A percentile compares a stretch with the other conserved stretches of the same genome.
phyloP scores from a whole-genome alignment of 495 filamentous ascomycete species.

The Cladorrhinum samala region DNA sequence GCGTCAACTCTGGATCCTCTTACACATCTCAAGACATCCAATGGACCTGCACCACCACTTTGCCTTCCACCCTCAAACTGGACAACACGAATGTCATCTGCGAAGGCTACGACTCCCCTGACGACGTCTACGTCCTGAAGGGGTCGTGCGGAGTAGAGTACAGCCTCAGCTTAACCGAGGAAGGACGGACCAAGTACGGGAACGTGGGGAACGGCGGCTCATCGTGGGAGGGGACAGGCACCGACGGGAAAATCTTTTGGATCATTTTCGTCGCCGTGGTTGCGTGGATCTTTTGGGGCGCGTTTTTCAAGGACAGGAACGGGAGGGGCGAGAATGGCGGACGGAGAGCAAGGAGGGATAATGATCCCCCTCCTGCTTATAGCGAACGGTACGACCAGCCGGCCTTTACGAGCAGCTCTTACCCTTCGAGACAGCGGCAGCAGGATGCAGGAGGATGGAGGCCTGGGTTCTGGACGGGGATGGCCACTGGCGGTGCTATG shows the following conservation, averaged over 20 bases:
- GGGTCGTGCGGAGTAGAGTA: constrained; percentile 95
- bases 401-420: not conserved
- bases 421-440: not conserved
- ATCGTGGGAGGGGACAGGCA: constrained; percentile 5
- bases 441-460: constrained; percentile 52
- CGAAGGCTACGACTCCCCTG: constrained; percentile 71
- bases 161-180: constrained; percentile 68
- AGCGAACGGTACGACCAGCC: constrained; percentile 7
- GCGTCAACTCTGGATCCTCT: constrained; percentile 70
- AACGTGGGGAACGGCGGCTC: not conserved
- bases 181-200: constrained; percentile 63
- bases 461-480: constrained; percentile 85
- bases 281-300: constrained; percentile 46
- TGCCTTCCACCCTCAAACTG: constrained; percentile 81
- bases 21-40: constrained; percentile 68
- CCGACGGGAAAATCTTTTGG: constrained; percentile 25
- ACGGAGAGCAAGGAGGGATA: constrained; percentile 7
- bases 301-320: constrained; percentile 22
- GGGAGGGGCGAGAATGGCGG: constrained; percentile 19
- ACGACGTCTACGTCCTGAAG: constrained; percentile 78
- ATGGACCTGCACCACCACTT: constrained; percentile 77
- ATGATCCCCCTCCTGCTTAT: constrained; percentile 57
- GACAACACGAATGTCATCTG: constrained; percentile 88
- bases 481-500: constrained; percentile 63
- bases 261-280: constrained; percentile 39